Conservation (phyloP, 108 stramenopile species). For the Pseudonitzschia multiseries region DNA sequence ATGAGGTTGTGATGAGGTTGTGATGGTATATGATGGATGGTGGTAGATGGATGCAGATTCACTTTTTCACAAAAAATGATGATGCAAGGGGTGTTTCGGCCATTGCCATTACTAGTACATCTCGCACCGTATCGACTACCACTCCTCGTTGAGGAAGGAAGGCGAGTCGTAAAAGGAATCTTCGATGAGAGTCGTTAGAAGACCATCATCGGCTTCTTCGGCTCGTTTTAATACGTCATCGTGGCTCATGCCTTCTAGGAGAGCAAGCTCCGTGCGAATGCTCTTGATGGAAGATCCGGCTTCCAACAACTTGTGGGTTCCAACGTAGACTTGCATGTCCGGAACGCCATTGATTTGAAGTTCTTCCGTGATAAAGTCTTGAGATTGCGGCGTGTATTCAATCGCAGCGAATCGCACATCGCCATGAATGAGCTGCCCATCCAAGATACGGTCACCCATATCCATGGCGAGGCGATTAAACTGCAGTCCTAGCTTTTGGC, state of each 20-base stretch:
- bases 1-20: no score
- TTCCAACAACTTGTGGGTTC: conserved; percentile 16
- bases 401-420: conserved; percentile 25
- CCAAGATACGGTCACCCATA: conserved; percentile 21
- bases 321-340: conserved; percentile 28
- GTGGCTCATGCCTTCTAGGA: not conserved
- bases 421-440: conserved; percentile 22
- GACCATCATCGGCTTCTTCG: conserved; percentile 29
- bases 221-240: conserved; percentile 9
- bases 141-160: conserved; percentile 33
- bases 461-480: conserved; percentile 28
- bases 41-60: no score
- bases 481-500: conserved; percentile 25
- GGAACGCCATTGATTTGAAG: conserved; percentile 28
- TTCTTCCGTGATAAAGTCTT: conserved; percentile 18
- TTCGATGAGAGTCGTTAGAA: conserved; percentile 25
- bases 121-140: conserved; percentile 15
- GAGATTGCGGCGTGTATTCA: conserved; percentile 11
- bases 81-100: no score
- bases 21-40: no score
- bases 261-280: conserved; percentile 1
- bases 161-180: conserved; percentile 30
- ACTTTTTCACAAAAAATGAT: no score
- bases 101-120: no score
- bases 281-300: conserved; percentile 13